A percentile compares a stretch with the other conserved stretches of the same genome.
These are phyloP conservation scores for Gnomoniopsis smithogilvyi DNA, from an alignment of 2,329 filamentous ascomycete genomes.

Conservation along the genomic window DNA sequence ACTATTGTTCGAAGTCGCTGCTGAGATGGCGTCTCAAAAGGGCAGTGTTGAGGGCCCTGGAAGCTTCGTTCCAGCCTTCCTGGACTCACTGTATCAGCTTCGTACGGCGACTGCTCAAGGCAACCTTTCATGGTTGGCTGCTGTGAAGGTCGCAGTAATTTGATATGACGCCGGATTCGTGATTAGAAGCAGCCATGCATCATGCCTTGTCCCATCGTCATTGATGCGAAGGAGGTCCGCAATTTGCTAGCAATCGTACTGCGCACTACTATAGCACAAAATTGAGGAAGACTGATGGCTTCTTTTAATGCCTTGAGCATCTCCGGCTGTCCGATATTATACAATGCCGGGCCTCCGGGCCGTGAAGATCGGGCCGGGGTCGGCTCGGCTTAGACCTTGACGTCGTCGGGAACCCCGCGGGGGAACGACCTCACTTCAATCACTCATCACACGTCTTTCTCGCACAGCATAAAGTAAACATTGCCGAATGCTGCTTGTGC, in stretches of 20 bases:
- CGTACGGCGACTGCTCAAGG: conserved; percentile 8
- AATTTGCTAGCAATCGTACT: neutral
- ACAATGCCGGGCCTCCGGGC: neutral
- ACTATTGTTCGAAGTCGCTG: conserved; percentile 72
- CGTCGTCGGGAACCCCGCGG: conserved; percentile 8
- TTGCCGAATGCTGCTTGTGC: neutral
- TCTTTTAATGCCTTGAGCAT: neutral
- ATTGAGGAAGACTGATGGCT: neutral
- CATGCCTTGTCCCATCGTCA: neutral
- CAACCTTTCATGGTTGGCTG: conserved; percentile 1
- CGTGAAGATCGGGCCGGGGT: conserved; percentile 4
- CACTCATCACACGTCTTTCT: neutral
- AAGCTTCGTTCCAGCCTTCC: conserved; percentile 79
- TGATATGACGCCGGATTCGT: neutral
- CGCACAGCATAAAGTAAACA: neutral
- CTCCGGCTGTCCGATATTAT: neutral
- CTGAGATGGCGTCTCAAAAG: conserved; percentile 65
- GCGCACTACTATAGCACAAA: neutral
- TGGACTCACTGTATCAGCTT: conserved; percentile 65
- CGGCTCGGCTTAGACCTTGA: conserved; percentile 7
- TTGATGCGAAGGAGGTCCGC: neutral
- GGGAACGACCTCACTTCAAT: neutral
- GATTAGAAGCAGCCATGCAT: neutral
- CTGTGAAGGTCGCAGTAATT: neutral
- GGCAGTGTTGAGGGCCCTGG: conserved; percentile 73